These are phyloP conservation scores for Nitzschia sp. DNA, from an alignment of 108 stramenopile genomes.

Conservation along the genomic window DNA sequence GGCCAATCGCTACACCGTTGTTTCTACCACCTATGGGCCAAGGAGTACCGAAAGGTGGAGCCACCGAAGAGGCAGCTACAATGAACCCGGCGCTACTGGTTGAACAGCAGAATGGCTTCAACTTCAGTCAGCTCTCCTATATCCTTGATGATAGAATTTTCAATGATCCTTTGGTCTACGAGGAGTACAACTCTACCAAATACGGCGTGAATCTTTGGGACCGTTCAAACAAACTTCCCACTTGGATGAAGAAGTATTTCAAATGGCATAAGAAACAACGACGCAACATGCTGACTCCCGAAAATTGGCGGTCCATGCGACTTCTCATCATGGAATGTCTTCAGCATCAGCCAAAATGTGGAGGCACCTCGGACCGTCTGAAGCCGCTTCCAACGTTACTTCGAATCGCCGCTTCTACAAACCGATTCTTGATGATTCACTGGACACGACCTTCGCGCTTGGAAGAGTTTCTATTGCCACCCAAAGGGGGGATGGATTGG, in stretches of 20 bases:
- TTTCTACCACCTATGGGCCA: constrained; percentile 17
- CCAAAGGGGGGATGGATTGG: constrained; percentile 44
- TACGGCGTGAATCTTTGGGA: constrained; percentile 25
- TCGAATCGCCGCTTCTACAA: constrained; percentile 18
- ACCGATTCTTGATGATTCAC: constrained; percentile 44
- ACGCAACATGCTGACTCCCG: constrained; percentile 5
- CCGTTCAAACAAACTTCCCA: constrained; percentile 18
- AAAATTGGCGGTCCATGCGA: constrained; percentile 28
- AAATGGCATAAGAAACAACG: constrained; percentile 41
- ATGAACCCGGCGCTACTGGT: not conserved
- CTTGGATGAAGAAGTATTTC: constrained; percentile 44
- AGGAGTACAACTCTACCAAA: not conserved
- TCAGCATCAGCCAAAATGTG: constrained; percentile 19
- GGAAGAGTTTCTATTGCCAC: constrained; percentile 49
- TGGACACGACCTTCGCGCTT: constrained; percentile 44
- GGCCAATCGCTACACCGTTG: too few relatives aligned
- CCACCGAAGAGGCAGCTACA: not conserved
- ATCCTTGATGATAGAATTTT: constrained; percentile 8
- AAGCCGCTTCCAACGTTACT: constrained; percentile 36
- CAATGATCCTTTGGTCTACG: constrained; percentile 7
- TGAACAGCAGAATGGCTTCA: not conserved
- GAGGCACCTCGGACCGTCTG: constrained; percentile 47
- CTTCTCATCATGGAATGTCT: constrained; percentile 36
- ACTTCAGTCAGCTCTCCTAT: constrained; percentile 8
- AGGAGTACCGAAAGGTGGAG: not conserved